Conservation (phyloP, 805 yeast species). For the Candida xyloterini region DNA sequence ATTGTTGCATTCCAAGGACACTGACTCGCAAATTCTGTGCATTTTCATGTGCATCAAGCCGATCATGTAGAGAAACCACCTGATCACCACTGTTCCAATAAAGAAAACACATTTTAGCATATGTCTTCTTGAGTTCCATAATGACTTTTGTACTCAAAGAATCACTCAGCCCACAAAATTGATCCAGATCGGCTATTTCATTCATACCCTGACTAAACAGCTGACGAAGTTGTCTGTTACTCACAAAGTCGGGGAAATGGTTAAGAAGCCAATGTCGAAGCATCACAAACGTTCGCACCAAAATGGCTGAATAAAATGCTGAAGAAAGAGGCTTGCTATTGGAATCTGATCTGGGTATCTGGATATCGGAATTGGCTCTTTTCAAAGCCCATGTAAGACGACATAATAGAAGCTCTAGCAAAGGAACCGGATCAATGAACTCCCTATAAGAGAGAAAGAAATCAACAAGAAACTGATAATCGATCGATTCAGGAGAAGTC, state of each 20-base stretch:
- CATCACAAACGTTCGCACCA: slow-evolving; percentile 81
- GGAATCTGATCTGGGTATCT: background rate
- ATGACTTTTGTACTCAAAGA: slow-evolving; percentile 29
- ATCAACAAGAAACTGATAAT: slow-evolving; percentile 77
- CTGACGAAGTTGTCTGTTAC: slow-evolving; percentile 45
- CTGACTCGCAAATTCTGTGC: slow-evolving; percentile 36
- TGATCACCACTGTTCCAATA: slow-evolving; percentile 31
- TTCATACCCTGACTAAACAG: slow-evolving; percentile 43
- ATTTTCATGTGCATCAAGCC: slow-evolving; percentile 26
- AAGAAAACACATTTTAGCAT: slow-evolving; percentile 29
- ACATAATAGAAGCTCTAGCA: slow-evolving; percentile 59
- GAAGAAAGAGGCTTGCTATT: background rate
- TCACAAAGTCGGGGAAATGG: slow-evolving; percentile 83
- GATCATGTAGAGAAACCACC: slow-evolving; percentile 22
- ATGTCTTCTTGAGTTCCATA: slow-evolving; percentile 34
- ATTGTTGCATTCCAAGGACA: slow-evolving; percentile 35
- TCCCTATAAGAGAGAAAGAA: slow-evolving; percentile 81
- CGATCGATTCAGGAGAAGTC: slow-evolving; percentile 71
- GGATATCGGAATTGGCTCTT: slow-evolving; percentile 1
- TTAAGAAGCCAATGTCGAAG: slow-evolving; percentile 88
- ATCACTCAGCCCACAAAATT: slow-evolving; percentile 14
- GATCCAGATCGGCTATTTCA: slow-evolving; percentile 31
- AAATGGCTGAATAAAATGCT: slow-evolving; percentile 46
- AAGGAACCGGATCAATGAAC: slow-evolving; percentile 55
- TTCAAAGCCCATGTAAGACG: slow-evolving; percentile 66